phyloP scores from a whole-genome alignment of 2,329 filamentous ascomycete genomes.

The Helicocarpus griseus region DNA sequence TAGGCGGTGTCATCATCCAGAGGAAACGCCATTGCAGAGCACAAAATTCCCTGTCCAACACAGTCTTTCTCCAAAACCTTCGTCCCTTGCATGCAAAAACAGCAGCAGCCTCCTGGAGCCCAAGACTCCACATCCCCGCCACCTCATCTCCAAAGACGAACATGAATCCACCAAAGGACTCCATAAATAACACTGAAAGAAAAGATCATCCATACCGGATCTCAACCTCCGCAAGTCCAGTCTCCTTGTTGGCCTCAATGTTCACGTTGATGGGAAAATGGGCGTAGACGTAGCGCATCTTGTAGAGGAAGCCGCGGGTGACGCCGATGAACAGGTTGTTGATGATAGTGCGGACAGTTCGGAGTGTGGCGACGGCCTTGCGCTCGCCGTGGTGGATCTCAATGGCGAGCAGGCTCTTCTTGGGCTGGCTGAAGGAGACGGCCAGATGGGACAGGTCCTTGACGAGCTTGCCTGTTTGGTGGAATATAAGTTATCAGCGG shows the following conservation, averaged over 20 bases:
- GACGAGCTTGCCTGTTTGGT: constrained; percentile 67
- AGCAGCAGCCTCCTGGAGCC: no score
- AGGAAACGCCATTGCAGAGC: no score
- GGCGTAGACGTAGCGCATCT: constrained; percentile 99
- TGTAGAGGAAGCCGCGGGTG: constrained; percentile 99
- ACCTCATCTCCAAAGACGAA: not conserved
- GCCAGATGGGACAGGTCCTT: constrained; percentile 96
- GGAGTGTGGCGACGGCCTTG: constrained; percentile 96
- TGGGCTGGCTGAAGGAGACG: constrained; percentile 85
- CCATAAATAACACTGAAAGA: not conserved
- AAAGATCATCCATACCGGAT: constrained; percentile 62
- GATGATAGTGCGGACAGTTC: constrained; percentile 95
- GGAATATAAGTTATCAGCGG: no score
- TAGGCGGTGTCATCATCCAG: no score
- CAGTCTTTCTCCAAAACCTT: no score
- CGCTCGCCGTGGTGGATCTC: constrained; percentile 97
- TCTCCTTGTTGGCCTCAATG: constrained; percentile 91
- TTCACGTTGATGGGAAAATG: constrained; percentile 99
- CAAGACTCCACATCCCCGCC: not conserved
- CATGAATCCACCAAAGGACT: not conserved
- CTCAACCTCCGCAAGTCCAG: constrained; percentile 81
- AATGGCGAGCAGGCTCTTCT: constrained; percentile 82
- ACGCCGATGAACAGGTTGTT: constrained; percentile 98
- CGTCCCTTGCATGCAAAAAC: no score
- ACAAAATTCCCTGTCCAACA: no score